A percentile compares a stretch with the other conserved stretches of the same genome.
Conservation (phyloP, 2,329 filamentous ascomycete species). For the Aspergillus nomiae region DNA sequence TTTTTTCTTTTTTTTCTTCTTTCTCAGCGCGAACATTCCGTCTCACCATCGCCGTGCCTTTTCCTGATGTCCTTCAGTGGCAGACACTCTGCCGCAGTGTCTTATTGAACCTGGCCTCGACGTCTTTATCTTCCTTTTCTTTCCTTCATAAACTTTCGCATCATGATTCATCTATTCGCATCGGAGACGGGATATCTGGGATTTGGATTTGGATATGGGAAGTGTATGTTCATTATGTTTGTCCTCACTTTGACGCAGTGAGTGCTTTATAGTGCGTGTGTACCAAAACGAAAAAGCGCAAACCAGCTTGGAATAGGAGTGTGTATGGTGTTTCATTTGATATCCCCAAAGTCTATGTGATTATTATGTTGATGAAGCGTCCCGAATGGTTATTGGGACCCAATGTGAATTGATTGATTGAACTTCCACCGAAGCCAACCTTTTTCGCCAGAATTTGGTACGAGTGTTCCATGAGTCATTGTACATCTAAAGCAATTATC, state of each 20-base stretch:
- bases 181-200: slow-evolving; percentile 15
- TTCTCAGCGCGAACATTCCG: slow-evolving; percentile 5
- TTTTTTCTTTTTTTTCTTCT: slow-evolving; percentile 14
- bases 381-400: not conserved
- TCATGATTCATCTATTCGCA: slow-evolving; percentile 12
- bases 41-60: slow-evolving; percentile 3
- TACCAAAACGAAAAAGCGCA: slow-evolving; percentile 12
- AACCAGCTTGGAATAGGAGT: slow-evolving; percentile 11
- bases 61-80: slow-evolving; percentile 4
- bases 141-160: not conserved
- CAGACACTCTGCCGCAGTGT: not conserved
- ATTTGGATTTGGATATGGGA: slow-evolving; percentile 11
- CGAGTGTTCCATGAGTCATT: not conserved
- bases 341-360: slow-evolving; percentile 13
- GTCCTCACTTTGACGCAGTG: not conserved
- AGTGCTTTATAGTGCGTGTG: slow-evolving; percentile 9
- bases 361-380: slow-evolving; percentile 12
- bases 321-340: slow-evolving; percentile 13
- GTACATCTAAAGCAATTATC: not conserved
- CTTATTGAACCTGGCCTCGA: not conserved
- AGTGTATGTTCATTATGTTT: slow-evolving; percentile 11
- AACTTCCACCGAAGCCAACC: not conserved
- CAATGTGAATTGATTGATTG: not conserved
- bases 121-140: slow-evolving; percentile 2
- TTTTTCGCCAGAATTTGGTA: not conserved